These are phyloP conservation scores for Aspergillus affinis DNA, from an alignment of 495 filamentous ascomycete genomes.

Conservation along the genomic window DNA sequence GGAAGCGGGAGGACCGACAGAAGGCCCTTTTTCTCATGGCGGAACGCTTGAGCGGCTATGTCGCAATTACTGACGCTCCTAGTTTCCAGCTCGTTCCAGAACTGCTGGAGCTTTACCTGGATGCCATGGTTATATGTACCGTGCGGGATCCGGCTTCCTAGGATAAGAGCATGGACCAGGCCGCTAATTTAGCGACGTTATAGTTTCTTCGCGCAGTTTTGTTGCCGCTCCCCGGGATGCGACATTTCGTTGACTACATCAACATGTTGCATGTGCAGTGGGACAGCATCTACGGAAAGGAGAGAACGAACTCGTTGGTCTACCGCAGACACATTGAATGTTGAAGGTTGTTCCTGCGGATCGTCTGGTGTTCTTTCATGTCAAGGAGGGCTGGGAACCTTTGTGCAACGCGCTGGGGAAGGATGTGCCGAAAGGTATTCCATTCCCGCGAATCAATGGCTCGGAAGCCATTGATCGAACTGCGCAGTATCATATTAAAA, in stretches of 20 bases:
- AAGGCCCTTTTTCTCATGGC: conserved; percentile 77
- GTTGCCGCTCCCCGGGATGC: conserved; percentile 26
- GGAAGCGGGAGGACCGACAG: conserved; percentile 14
- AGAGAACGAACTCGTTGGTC: neutral
- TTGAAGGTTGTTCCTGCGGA: conserved; percentile 44
- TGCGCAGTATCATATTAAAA: conserved; percentile 16
- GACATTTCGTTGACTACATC: conserved; percentile 22
- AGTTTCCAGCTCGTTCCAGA: conserved; percentile 26
- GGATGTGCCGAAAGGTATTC: conserved; percentile 34
- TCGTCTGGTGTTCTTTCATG: conserved; percentile 45
- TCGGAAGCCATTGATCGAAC: conserved; percentile 17
- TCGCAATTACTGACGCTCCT: conserved; percentile 38
- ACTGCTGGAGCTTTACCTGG: conserved; percentile 27
- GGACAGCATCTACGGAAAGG: conserved; percentile 18
- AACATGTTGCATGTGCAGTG: conserved; percentile 17
- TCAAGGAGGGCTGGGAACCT: conserved; percentile 51
- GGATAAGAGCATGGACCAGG: conserved; percentile 25
- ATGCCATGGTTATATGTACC: conserved; percentile 31
- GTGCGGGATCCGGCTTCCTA: conserved; percentile 22
- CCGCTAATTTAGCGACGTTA: conserved; percentile 7
- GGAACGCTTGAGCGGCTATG: conserved; percentile 65
- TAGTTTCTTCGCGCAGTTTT: conserved; percentile 22
- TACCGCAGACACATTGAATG: conserved; percentile 28
- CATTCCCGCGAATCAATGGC: conserved; percentile 42
- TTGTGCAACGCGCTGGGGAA: conserved; percentile 49